Evolutionary conservation across 306 rosid species (phyloP).

Genomic region (Rosa rugosa): DNA sequence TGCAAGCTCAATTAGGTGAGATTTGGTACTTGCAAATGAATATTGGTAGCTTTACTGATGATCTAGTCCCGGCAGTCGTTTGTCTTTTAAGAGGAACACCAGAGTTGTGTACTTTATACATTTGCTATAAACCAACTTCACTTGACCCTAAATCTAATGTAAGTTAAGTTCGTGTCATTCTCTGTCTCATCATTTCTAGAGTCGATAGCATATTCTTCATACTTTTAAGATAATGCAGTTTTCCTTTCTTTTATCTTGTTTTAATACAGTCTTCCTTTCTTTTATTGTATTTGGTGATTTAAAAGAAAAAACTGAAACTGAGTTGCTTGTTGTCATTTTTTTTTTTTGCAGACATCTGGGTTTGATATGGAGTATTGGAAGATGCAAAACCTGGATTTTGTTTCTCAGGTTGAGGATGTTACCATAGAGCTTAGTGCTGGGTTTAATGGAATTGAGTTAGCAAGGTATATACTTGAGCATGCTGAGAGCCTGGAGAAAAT

Average conservation of each 20-base stretch:
- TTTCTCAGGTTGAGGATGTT: not conserved
- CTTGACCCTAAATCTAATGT: not conserved
- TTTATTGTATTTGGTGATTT: not conserved
- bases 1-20: not conserved
- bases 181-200: not conserved
- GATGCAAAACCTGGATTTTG: not conserved
- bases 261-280: not conserved
- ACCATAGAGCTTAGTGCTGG: not conserved
- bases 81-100: constrained; percentile 11
- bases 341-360: not conserved
- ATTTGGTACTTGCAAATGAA: not conserved
- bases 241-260: not conserved
- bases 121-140: not conserved
- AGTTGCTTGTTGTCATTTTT: not conserved
- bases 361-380: not conserved
- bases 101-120: not conserved
- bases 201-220: not conserved
- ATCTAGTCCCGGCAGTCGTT: not conserved
- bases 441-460: not conserved
- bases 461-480: not conserved
- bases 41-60: not conserved
- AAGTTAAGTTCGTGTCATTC: not conserved
- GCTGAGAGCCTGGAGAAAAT: not conserved
- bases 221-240: not conserved
- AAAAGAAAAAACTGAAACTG: not conserved